Base-by-base conservation (phyloP, 129 eudicot species). In the Chrysanthemum lavandulifolium region DNA sequence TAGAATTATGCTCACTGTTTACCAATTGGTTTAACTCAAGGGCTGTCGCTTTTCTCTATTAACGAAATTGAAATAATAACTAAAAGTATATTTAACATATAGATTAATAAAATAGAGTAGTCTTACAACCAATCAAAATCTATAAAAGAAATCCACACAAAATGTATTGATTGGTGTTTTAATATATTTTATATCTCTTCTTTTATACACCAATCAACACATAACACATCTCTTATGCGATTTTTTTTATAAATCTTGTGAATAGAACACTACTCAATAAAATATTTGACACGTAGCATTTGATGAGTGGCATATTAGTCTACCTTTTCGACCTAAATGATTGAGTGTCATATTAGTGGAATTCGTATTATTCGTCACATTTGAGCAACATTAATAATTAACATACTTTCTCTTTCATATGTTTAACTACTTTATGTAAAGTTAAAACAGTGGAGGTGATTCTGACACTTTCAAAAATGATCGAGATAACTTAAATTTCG, bases 261-360 rank as follows among this genome's bases (percentile, higher is more conserved):
- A n/a, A n/a, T n/a, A n/a, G n/a, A 19, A 0, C 21, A 19, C 21
- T 19, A 19, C 21, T 23, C 1, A 23, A 23, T 23, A 23, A 23
- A 23, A 52, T 3, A 10, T 56, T 27, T 29, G 76, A 69, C 76
- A 69, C 81, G 81, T 77, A 61, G 29, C 71, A 52, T n/a, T 36
- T 33, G 49, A 40, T 76, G 75, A 61, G 19, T 69, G 76, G 70
- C 49, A 69, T 31, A 31, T 50, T 11, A 13, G 61, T 45, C 57
- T 45, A 76, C 80, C 68, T 60, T 6, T 69, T 51, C 29, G 58
- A 75, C 74, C 74, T 6, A 50, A 62, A 72, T 36, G 21, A 19
- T 19, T 19, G 21, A 19, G 21, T 19, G 21, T 0, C 21, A 19
- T 19, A 13, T 21, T 61, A 63, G 72, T 78, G 73, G 77, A 63